Evolutionary conservation across 305 asterid species (phyloP).

Genomic region (Solanum hybrid): DNA sequence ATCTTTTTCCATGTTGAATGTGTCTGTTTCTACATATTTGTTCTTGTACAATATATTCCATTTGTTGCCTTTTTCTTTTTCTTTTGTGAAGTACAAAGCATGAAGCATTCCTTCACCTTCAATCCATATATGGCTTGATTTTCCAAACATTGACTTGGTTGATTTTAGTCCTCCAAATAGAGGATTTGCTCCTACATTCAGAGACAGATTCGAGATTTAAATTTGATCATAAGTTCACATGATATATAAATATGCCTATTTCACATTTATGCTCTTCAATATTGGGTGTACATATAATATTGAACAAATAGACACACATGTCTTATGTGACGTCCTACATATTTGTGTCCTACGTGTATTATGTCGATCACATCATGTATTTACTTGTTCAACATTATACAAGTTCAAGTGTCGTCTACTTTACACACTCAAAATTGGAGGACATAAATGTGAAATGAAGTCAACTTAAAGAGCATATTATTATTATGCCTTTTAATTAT

Average conservation of each 20-base stretch:
- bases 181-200: conserved; percentile 23
- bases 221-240: neutral
- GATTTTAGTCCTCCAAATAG: conserved; percentile 15
- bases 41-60: conserved; percentile 22
- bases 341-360: too few species aligned
- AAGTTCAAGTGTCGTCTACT: neutral
- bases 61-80: neutral
- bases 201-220: neutral
- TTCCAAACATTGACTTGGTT: conserved; percentile 25
- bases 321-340: neutral
- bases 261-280: neutral
- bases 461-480: too few species aligned
- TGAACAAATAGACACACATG: too few species aligned
- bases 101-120: conserved; percentile 44
- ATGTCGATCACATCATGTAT: neutral
- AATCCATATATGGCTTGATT: conserved; percentile 21
- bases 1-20: conserved; percentile 9
- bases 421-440: neutral
- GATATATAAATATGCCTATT: neutral
- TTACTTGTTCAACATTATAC: neutral
- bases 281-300: neutral
- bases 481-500: neutral
- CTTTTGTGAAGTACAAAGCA: conserved; percentile 23
- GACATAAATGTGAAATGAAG: too few species aligned
- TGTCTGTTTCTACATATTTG: conserved; percentile 9